These are phyloP conservation scores for Limonium bicolor DNA, from an alignment of 148 eudicot species.

Conservation along the genomic window DNA sequence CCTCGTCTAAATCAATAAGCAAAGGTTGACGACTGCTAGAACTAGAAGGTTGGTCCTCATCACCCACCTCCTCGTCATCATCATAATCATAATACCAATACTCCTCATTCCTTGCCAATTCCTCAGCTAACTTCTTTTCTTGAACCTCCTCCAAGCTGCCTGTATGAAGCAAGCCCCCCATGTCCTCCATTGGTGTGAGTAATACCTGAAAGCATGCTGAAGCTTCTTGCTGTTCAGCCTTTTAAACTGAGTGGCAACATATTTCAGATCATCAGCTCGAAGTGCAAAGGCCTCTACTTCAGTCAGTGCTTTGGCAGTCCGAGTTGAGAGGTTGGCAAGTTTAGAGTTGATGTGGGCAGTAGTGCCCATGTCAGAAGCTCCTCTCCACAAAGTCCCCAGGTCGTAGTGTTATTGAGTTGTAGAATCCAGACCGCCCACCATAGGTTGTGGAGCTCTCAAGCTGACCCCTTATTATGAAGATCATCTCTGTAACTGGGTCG, in stretches of 20 bases:
- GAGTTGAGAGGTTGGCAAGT: slow-evolving; percentile 78
- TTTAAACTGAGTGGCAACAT: slow-evolving; percentile 62
- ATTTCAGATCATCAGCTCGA: slow-evolving; percentile 75
- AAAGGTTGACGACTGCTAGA: slow-evolving; percentile 4
- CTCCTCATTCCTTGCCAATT: slow-evolving; percentile 34
- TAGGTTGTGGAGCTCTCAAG: slow-evolving; percentile 86
- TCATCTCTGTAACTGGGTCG: slow-evolving; percentile 77
- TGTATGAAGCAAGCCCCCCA: slow-evolving; percentile 89
- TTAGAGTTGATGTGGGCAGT: slow-evolving; percentile 30
- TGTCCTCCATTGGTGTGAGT: slow-evolving; percentile 87
- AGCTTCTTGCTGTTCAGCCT: slow-evolving; percentile 73
- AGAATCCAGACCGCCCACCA: slow-evolving; percentile 79
- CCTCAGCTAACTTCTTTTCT: slow-evolving; percentile 45
- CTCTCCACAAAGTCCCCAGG: slow-evolving; percentile 89
- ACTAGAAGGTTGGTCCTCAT: neutral
- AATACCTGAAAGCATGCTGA: slow-evolving; percentile 75
- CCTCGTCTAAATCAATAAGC: slow-evolving; percentile 4
- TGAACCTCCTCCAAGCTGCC: slow-evolving; percentile 68
- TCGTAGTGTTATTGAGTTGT: slow-evolving; percentile 55
- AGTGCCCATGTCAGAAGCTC: slow-evolving; percentile 85
- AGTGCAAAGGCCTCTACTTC: slow-evolving; percentile 87
- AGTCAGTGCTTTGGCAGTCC: slow-evolving; percentile 53
- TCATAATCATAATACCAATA: slow-evolving; percentile 16
- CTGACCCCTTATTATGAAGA: slow-evolving; percentile 72
- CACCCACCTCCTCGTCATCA: slow-evolving; percentile 4